Percentiles rank a stretch among this genome's conserved stretches.
Conservation (phyloP, 2,329 filamentous ascomycete species). For the Ophiostoma quercus region DNA sequence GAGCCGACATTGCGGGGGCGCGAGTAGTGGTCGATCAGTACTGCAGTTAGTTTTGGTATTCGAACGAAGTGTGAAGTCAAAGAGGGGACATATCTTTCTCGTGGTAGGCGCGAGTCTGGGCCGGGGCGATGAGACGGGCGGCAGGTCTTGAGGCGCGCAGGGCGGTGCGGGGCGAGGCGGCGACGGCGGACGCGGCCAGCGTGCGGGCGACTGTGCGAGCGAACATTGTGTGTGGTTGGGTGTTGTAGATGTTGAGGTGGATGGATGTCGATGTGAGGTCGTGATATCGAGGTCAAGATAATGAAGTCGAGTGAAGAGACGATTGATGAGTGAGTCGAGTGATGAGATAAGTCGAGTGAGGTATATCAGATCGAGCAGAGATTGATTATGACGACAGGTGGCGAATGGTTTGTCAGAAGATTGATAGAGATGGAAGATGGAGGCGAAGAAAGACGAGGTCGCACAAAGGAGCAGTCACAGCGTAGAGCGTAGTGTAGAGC, state of each 20-base stretch:
- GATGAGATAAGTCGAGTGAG: background rate
- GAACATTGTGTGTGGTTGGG: constrained; percentile 23
- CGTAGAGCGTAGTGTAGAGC: background rate
- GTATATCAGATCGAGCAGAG: background rate
- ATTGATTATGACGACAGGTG: constrained; percentile 11
- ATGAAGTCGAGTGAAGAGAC: background rate
- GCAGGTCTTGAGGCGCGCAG: constrained; percentile 24
- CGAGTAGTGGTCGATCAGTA: constrained; percentile 32
- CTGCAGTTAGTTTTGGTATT: no score
- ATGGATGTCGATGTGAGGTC: background rate
- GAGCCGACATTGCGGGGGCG: constrained; percentile 49
- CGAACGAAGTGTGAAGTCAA: background rate
- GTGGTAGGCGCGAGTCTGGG: constrained; percentile 28
- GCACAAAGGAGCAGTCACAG: background rate
- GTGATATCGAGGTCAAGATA: background rate
- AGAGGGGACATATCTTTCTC: constrained; percentile 29
- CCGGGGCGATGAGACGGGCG: constrained; percentile 21
- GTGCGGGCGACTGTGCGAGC: constrained; percentile 23
- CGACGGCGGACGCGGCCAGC: constrained; percentile 18
- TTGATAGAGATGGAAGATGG: background rate
- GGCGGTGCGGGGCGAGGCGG: constrained; percentile 23
- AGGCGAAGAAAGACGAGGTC: background rate
- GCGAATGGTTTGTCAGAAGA: background rate
- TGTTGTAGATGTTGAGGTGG: background rate
- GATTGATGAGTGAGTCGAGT: background rate